A percentile compares a stretch with the other conserved stretches of the same genome.
Evolutionary conservation across 352 stramenopile species (phyloP).

Genomic region (Globisporangium parvum): DNA sequence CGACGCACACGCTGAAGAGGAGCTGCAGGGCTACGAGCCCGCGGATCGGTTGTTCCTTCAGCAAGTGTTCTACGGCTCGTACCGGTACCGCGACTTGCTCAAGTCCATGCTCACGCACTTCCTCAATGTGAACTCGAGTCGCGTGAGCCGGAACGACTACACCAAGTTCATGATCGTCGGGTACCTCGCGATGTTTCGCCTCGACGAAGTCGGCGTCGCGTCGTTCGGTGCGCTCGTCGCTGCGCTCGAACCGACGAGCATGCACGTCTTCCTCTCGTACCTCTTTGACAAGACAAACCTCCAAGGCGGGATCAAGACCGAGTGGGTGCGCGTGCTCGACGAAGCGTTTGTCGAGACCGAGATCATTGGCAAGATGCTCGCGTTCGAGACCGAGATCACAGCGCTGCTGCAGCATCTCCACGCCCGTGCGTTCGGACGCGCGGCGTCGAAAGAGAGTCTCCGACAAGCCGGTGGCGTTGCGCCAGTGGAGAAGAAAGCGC

Average conservation of each 20-base stretch:
- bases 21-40: conserved; percentile 31
- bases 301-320: conserved; percentile 53
- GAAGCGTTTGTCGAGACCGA: conserved; percentile 76
- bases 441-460: conserved; percentile 33
- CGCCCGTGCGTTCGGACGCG: conserved; percentile 57
- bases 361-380: conserved; percentile 61
- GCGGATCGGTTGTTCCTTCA: conserved; percentile 71
- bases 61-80: conserved; percentile 88
- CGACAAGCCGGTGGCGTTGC: conserved; percentile 32
- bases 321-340: conserved; percentile 84
- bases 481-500: conserved; percentile 35
- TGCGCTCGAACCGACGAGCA: conserved; percentile 75
- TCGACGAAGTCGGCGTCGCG: conserved; percentile 76
- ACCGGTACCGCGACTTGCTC: conserved; percentile 84
- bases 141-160: conserved; percentile 81
- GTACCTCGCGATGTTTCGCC: conserved; percentile 86
- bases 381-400: conserved; percentile 27
- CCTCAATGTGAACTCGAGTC: conserved; percentile 69
- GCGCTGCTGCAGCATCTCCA: conserved; percentile 49
- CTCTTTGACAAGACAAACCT: conserved; percentile 71
- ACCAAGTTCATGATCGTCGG: conserved; percentile 89
- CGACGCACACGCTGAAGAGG: conserved; percentile 69
- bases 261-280: conserved; percentile 84
- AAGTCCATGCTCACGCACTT: conserved; percentile 78
- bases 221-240: conserved; percentile 59